These are phyloP conservation scores for Aciculosporium take DNA, from an alignment of 2,329 filamentous ascomycete genomes.

Conservation along the genomic window DNA sequence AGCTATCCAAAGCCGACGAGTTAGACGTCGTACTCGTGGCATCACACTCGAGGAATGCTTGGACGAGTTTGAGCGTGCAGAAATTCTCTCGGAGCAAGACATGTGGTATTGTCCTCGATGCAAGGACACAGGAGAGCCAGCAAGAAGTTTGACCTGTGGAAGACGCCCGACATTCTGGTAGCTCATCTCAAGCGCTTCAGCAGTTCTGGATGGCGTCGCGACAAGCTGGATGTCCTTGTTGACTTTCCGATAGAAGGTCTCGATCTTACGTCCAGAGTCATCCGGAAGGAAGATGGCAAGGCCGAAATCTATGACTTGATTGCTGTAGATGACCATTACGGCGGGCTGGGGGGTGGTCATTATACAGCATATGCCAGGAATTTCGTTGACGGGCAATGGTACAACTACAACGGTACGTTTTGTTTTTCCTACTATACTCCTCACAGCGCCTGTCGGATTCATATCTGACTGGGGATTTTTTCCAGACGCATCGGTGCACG, in stretches of 20 bases:
- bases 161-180: constrained; percentile 84
- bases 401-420: constrained; percentile 81
- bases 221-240: constrained; percentile 83
- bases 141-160: constrained; percentile 97
- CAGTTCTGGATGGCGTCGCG: constrained; percentile 63
- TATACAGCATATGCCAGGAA: constrained; percentile 94
- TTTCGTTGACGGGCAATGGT: constrained; percentile 80
- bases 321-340: constrained; percentile 90
- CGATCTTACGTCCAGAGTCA: constrained; percentile 66
- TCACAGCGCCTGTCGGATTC: not conserved
- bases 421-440: not conserved
- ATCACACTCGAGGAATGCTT: constrained; percentile 82
- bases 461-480: not conserved
- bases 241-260: constrained; percentile 84
- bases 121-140: constrained; percentile 86
- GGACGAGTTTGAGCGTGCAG: constrained; percentile 85
- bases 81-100: constrained; percentile 87
- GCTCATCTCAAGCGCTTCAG: constrained; percentile 95
- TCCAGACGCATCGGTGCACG: constrained; percentile 59
- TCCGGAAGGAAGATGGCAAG: constrained; percentile 68
- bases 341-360: constrained; percentile 83
- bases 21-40: constrained; percentile 42
- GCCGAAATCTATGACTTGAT: constrained; percentile 82
- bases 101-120: constrained; percentile 96
- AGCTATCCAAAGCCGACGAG: constrained; percentile 47